A percentile compares a stretch with the other conserved stretches of the same genome.
phyloP scores from a whole-genome alignment of 164 flowering plant genomes.

The Stephania yunnanensis region DNA sequence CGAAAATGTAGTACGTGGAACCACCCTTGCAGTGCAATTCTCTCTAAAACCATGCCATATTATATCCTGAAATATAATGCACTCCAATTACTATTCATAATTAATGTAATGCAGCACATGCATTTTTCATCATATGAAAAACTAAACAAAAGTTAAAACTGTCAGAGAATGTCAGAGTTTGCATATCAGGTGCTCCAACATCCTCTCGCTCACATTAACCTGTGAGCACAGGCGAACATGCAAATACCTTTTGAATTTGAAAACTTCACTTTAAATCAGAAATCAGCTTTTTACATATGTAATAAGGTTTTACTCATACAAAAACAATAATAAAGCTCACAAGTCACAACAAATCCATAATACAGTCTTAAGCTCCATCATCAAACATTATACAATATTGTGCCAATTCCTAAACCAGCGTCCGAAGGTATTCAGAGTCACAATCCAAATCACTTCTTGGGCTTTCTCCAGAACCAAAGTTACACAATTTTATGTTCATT shows the following conservation, averaged over 20 bases:
- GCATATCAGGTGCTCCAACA: not conserved
- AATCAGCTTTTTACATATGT: no score
- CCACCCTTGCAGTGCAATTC: slow-evolving; percentile 57
- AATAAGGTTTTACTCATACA: no score
- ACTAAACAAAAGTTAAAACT: not conserved
- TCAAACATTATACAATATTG: no score
- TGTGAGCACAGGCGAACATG: not conserved
- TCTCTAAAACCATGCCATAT: slow-evolving; percentile 51
- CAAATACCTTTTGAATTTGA: not conserved
- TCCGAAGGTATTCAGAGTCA: no score
- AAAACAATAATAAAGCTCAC: no score
- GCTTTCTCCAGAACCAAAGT: no score
- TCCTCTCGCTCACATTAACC: not conserved
- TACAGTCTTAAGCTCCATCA: no score
- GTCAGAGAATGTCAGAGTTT: not conserved
- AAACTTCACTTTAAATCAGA: not conserved
- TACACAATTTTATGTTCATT: no score
- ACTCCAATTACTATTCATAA: not conserved
- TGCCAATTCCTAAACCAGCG: no score
- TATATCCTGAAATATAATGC: slow-evolving; percentile 49
- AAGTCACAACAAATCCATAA: no score
- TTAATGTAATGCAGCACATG: not conserved
- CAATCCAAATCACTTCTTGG: no score
- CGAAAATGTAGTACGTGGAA: slow-evolving; percentile 39
- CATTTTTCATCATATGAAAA: not conserved